Evolutionary conservation across 2,329 filamentous ascomycete species (phyloP).

Genomic region (Epichloe gansuensis): DNA sequence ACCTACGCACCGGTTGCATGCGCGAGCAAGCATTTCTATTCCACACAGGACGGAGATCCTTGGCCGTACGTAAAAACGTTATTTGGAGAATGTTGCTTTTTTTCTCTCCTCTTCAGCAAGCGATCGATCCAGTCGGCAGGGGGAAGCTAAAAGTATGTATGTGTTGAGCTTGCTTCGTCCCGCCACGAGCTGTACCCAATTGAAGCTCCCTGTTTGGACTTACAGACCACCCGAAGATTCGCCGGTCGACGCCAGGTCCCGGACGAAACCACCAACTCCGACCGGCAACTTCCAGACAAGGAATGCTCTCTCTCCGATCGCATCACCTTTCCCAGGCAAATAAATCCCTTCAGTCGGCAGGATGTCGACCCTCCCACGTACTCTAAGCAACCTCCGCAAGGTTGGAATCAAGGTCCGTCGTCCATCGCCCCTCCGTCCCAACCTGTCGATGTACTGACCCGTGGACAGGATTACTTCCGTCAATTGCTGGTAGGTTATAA

Average conservation of each 20-base stretch:
- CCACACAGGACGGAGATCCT: background rate
- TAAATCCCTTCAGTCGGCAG: conserved; percentile 20
- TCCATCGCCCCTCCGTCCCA: background rate
- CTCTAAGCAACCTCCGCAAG: conserved; percentile 73
- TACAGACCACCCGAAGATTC: conserved; percentile 16
- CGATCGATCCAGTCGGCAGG: background rate
- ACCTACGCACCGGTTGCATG: conserved; percentile 21
- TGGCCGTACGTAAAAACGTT: background rate
- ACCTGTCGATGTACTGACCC: conserved; percentile 3
- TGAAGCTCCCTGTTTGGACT: background rate
- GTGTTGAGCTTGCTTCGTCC: background rate
- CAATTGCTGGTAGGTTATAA: conserved; percentile 72
- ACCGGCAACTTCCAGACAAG: background rate
- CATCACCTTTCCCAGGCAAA: conserved; percentile 8
- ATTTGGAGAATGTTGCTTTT: background rate
- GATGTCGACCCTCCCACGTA: conserved; percentile 90
- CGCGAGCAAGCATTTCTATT: conserved; percentile 21
- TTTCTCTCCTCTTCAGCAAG: background rate
- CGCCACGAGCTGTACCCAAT: background rate
- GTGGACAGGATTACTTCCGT: conserved; percentile 66
- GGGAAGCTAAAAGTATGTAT: background rate
- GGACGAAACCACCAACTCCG: conserved; percentile 5
- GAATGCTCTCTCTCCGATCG: background rate
- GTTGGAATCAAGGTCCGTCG: conserved; percentile 70
- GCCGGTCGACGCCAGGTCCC: conserved; percentile 11